Base-by-base conservation (phyloP, 2,329 filamentous ascomycete genomes). In the Paecilomyces fulvus region DNA sequence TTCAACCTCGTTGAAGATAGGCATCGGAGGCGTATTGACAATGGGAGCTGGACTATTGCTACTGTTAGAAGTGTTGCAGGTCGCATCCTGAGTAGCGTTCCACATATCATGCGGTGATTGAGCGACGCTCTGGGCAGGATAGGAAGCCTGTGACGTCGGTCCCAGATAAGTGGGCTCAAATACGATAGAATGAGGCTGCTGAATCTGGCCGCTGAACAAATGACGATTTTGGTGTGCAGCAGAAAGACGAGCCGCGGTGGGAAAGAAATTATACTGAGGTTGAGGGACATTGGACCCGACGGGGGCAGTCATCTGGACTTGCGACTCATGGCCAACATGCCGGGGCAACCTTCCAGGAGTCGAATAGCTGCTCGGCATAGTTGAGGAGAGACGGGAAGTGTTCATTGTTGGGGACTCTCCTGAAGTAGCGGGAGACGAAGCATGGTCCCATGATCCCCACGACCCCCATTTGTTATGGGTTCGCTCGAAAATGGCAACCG, bases 381-480 rank as follows among this genome's bases (percentile, higher is more conserved):
- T 58, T 7, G 54, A 49, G 9, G 62, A 58, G 8, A 58, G 60
- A 11, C 64, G 62, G 20, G 51, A 51, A 20, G 55, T 52, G 17
- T 62, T 57, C 8, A 57, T 57, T 3, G 59, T 57, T 9, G 66
- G 62, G 1, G 67, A 70, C 9, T 63, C 65, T 1, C 60, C 64
- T 6, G 68, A 65, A 21, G 61, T 56, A 14, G 67, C 63, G 6
- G 70, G 69, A 2, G 71, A 72, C 56, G 66, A 54, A 20, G 66
- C 60, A 61, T 68, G 66, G 60, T 71, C 80, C 54, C 81, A 74
- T 2, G 70, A 67, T 10, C 72, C 71, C 81, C 87, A 91, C 1
- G 81, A 82, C 1, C 90, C 90, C 72, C 89, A 96, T 72, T 87
- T 92, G 49, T 83, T 79, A 66, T 95, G 89, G 1, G 90, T 88